Conservation (phyloP, 2,329 filamentous ascomycete species). For the Fusarium xylarioides region DNA sequence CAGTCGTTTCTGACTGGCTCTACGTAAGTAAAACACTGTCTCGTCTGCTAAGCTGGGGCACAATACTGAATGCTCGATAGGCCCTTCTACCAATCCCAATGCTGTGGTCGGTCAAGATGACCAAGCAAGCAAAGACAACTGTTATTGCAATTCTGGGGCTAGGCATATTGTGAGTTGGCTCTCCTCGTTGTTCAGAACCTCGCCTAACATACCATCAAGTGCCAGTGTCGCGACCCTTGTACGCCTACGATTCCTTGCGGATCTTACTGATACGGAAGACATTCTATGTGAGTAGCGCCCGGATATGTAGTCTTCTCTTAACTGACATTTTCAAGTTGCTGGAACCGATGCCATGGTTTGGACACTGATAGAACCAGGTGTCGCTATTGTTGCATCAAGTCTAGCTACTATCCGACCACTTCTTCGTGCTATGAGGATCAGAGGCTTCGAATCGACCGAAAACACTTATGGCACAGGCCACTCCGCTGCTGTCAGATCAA, state of each 20-base stretch:
- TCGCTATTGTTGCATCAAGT: slow-evolving; percentile 64
- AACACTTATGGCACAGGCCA: slow-evolving; percentile 46
- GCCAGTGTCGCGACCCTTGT: slow-evolving; percentile 65
- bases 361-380: slow-evolving; percentile 65
- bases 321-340: slow-evolving; percentile 49
- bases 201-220: slow-evolving; percentile 43
- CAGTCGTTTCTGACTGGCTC: slow-evolving; percentile 63
- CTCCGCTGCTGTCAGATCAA: slow-evolving; percentile 41
- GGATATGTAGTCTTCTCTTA: background rate
- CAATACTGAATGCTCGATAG: slow-evolving; percentile 37
- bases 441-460: slow-evolving; percentile 56
- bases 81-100: slow-evolving; percentile 63
- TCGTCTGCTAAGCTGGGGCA: background rate
- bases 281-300: slow-evolving; percentile 54
- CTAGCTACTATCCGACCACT: slow-evolving; percentile 65
- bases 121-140: slow-evolving; percentile 59
- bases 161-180: slow-evolving; percentile 57
- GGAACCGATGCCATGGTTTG: slow-evolving; percentile 64
- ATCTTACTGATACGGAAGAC: slow-evolving; percentile 55
- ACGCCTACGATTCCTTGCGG: slow-evolving; percentile 58
- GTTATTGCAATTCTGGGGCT: slow-evolving; percentile 60
- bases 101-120: slow-evolving; percentile 65
- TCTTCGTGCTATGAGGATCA: slow-evolving; percentile 57
- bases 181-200: background rate
- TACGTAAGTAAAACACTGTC: slow-evolving; percentile 49